Evolutionary conservation across 306 rosid species (phyloP).

Genomic region (Gastrolobium villosum): DNA sequence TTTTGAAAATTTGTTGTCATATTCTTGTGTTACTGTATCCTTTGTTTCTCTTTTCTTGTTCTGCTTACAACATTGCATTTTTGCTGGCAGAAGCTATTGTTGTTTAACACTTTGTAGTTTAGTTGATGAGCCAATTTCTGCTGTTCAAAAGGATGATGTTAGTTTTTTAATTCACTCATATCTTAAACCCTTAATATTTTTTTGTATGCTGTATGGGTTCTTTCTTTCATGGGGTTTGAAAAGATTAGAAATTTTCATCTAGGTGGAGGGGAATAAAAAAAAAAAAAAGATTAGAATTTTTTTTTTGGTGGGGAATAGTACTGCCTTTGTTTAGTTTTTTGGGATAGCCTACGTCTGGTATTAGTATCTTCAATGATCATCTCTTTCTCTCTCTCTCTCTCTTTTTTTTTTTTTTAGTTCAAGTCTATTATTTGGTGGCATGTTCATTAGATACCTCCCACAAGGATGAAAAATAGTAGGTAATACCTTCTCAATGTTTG

Average conservation of each 20-base stretch:
- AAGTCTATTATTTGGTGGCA: background rate
- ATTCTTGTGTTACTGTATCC: conserved; percentile 18
- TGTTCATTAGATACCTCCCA: conserved; percentile 10
- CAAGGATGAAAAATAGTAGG: background rate
- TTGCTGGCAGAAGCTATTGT: conserved; percentile 19
- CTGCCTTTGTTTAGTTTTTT: conserved; percentile 14
- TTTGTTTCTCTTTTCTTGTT: background rate
- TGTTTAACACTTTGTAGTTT: conserved; percentile 24
- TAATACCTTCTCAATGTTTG: background rate
- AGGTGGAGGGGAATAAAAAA: background rate
- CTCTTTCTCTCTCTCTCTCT: background rate
- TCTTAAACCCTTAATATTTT: conserved; percentile 19
- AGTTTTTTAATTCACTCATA: background rate
- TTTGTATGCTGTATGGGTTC: conserved; percentile 11
- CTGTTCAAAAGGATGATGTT: conserved; percentile 9
- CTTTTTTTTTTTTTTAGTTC: background rate
- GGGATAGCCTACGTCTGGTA: conserved; percentile 28
- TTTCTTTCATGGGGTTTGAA: conserved; percentile 20
- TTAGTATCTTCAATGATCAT: conserved; percentile 7
- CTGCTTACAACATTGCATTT: conserved; percentile 21
- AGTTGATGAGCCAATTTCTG: conserved; percentile 38
- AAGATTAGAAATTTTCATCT: conserved; percentile 10
- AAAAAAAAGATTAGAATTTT: too few relatives aligned
- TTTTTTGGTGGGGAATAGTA: background rate
- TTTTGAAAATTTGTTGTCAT: conserved; percentile 8